Percentiles rank a stretch among this genome's conserved stretches.
These are phyloP conservation scores for Lachnum nothofagi DNA, from an alignment of 2,329 filamentous ascomycete species.

Conservation along the genomic window DNA sequence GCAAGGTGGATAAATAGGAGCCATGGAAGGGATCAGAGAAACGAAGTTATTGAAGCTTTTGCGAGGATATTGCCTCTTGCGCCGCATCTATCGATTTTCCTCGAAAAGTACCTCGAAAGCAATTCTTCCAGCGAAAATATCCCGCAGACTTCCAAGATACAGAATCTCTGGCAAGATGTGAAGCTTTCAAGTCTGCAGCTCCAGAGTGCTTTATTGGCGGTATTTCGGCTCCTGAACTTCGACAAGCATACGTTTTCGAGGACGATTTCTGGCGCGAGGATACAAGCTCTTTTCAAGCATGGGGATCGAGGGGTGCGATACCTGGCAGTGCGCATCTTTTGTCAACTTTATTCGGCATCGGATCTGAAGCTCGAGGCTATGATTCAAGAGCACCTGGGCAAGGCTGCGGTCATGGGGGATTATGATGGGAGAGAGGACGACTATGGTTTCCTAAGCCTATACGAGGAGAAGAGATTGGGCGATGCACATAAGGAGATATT, in stretches of 20 bases:
- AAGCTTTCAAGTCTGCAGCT: constrained; percentile 36
- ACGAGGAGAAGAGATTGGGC: constrained; percentile 43
- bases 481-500: constrained; percentile 16
- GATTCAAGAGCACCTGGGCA: constrained; percentile 59
- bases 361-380: constrained; percentile 73
- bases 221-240: constrained; percentile 75
- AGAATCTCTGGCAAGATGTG: constrained; percentile 25
- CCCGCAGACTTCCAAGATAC: constrained; percentile 21
- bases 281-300: constrained; percentile 65
- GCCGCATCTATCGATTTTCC: constrained; percentile 70
- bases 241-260: constrained; percentile 63
- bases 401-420: constrained; percentile 56
- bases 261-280: constrained; percentile 58
- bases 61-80: constrained; percentile 76
- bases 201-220: constrained; percentile 55
- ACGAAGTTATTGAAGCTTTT: constrained; percentile 62
- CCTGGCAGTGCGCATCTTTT: constrained; percentile 76
- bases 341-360: constrained; percentile 70
- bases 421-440: constrained; percentile 76
- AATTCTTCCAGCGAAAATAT: constrained; percentile 22
- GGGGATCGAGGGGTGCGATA: constrained; percentile 62
- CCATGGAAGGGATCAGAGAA: constrained; percentile 14
- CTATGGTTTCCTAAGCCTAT: constrained; percentile 64
- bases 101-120: constrained; percentile 45
- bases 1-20: constrained; percentile 65